Base-by-base conservation (phyloP, 1,139 yeast genomes). In the Blastobotrys indianensis region DNA sequence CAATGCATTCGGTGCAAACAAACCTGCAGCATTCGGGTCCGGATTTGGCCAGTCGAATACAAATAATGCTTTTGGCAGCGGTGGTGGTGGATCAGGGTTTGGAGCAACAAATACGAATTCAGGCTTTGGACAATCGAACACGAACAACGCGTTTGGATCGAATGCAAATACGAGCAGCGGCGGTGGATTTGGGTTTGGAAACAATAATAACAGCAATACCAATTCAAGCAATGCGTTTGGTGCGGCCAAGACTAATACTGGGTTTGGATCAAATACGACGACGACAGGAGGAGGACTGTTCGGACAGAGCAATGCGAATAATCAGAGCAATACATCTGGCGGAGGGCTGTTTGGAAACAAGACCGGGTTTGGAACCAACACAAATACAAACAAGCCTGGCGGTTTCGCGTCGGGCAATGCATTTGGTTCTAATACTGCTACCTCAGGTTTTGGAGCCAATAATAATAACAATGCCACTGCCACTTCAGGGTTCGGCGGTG, bases 341-440 rank as follows among this genome's bases (percentile, higher is more conserved):
- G 25, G 25, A 7, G 25, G 25, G 7, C 25, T 20, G 6, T 20
- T 20, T 20, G 38, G 38, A 3, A 16, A 20, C 23, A n/a, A 30
- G 17, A 39, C 39, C 29, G 39, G 45, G 13, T 48, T 48, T 32
- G 54, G 51, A 8, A 34, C 47, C 25, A 47, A 38, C 44, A 48
- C 47, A 32, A 48, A 39, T 36, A 48, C 56, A 36, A 42, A 54
- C 17, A 51, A 61, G 4, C 68, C 41, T 13, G 42, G 41, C 23
- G 50, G 47, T 31, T 40, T 40, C 32, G 44, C 41, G 11, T 29
- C 33, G 8, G 31, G 17, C 11, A 25, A 12, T 13, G 25, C 41
- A 4, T 12, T 20, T 29, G 32, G 32, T 4, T 28, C 41, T 13
- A 16, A 16, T n/a, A 10, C 35, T 10, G 29, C 13, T 12, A 32